Base-by-base conservation (phyloP, 192 early-diverging fungal species). In the Jimgerdemannia lactiflua region DNA sequence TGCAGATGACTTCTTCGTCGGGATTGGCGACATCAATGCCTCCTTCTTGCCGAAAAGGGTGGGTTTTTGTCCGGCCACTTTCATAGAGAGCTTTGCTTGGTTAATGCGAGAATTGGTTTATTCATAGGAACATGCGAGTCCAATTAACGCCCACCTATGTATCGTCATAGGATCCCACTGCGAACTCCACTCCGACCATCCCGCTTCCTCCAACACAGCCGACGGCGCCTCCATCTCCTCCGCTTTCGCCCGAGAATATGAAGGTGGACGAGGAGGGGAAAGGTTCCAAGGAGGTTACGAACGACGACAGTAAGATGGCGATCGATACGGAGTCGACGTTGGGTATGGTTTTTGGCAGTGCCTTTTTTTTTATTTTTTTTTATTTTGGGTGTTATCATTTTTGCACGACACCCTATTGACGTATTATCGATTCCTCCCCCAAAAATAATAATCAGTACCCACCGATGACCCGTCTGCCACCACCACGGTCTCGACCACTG, bases 21-120 rank as follows among this genome's bases (percentile, higher is more conserved):
- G 96, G 42, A 93, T 91, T 70, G 98, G 97, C 14, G 98, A 99
- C 80, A 99, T 99, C 71, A 97, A 99, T 79, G 91, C 90, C n/a
- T 85, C 85, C 39, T 82, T 88, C 64, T 74, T 89, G 39, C 85
- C 86, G 14, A 89, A 88, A 63, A 79, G 75, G 65, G 80, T 80
- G 79, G 20, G 70, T 71, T 29, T 29, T 29, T 29, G 29, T 29
- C 29, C 29, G 29, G 29, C 29, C 29, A 29, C 29, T 0, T 29
- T 29, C 29, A 29, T 29, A 29, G 29, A 29, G 29, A 29, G 29
- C 29, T 29, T 29, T 29, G 29, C 29, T 29, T 29, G 29, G 29
- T 29, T 29, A 29, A 29, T 29, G 1, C 29, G 29, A 29, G 29
- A 29, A 29, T 29, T 29, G 29, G 29, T 29, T 29, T 29, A 29